phyloP scores from a whole-genome alignment of 208 protist genomes.

The Trypanosoma scelopori region DNA sequence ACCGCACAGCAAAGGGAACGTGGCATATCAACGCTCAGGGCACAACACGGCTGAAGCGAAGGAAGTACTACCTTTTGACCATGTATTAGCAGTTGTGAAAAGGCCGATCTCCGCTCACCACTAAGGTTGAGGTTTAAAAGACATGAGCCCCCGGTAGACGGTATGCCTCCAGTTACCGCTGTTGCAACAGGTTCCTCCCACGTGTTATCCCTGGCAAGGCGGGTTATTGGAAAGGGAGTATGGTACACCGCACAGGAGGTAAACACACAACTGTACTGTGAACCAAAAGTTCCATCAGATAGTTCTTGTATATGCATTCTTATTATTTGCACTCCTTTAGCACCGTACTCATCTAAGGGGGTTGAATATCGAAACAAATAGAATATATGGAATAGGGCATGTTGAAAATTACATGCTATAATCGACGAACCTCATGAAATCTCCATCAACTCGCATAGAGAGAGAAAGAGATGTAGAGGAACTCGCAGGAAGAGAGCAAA shows the following conservation, averaged over 20 bases:
- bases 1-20: slow-evolving; percentile 13
- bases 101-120: slow-evolving; percentile 6
- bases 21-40: slow-evolving; percentile 9
- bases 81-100: slow-evolving; percentile 12
- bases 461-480: no score
- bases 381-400: not conserved
- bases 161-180: slow-evolving; percentile 8
- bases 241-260: slow-evolving; percentile 22
- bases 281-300: not conserved
- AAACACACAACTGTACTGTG: slow-evolving; percentile 20
- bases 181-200: slow-evolving; percentile 6
- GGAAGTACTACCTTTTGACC: slow-evolving; percentile 10
- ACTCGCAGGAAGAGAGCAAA: no score
- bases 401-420: not conserved
- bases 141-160: not conserved
- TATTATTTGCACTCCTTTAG: not conserved
- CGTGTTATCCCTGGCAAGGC: slow-evolving; percentile 4
- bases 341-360: not conserved
- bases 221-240: slow-evolving; percentile 20
- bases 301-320: not conserved
- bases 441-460: no score
- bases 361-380: no score
- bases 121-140: slow-evolving; percentile 21
- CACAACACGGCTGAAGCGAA: slow-evolving; percentile 7
- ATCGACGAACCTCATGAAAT: no score